phyloP scores from a whole-genome alignment of 805 yeast species.

The Candida tallmaniae region DNA sequence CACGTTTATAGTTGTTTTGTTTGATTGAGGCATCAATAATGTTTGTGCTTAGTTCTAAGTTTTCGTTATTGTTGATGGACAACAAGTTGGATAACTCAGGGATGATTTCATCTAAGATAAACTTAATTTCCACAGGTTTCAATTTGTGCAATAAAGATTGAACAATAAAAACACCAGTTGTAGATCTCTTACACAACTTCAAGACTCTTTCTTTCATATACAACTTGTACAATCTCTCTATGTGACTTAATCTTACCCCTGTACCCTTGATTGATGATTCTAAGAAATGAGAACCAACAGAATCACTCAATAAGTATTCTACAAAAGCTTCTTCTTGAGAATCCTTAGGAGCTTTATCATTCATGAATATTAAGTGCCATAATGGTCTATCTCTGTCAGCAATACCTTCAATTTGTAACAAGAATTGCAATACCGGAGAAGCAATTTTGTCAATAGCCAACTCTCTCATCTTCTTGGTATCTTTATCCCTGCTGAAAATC shows the following conservation, averaged over 20 bases:
- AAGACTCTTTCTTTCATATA: slow-evolving; percentile 73
- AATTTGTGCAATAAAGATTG: slow-evolving; percentile 64
- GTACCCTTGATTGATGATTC: slow-evolving; percentile 65
- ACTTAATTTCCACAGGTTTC: slow-evolving; percentile 57
- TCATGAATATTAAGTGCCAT: slow-evolving; percentile 60
- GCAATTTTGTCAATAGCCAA: slow-evolving; percentile 74
- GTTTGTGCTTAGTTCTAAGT: slow-evolving; percentile 64
- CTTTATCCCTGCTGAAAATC: slow-evolving; percentile 30
- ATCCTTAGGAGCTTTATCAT: slow-evolving; percentile 47
- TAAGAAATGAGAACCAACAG: slow-evolving; percentile 92
- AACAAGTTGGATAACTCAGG: slow-evolving; percentile 62
- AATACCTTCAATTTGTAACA: slow-evolving; percentile 76
- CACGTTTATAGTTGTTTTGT: slow-evolving; percentile 55
- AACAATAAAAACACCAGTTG: slow-evolving; percentile 79
- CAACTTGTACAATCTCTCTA: slow-evolving; percentile 61
- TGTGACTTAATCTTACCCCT: slow-evolving; percentile 56
- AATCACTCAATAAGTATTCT: slow-evolving; percentile 76
- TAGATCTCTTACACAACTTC: slow-evolving; percentile 73
- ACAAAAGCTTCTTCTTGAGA: slow-evolving; percentile 72
- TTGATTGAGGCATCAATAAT: slow-evolving; percentile 62
- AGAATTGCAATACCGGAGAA: slow-evolving; percentile 80
- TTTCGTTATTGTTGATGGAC: slow-evolving; percentile 47
- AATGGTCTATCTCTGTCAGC: slow-evolving; percentile 68
- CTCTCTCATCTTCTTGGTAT: slow-evolving; percentile 52
- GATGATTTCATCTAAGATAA: slow-evolving; percentile 57